phyloP scores from a whole-genome alignment of 257 asterid species.

The Nicotiana tabacum region DNA sequence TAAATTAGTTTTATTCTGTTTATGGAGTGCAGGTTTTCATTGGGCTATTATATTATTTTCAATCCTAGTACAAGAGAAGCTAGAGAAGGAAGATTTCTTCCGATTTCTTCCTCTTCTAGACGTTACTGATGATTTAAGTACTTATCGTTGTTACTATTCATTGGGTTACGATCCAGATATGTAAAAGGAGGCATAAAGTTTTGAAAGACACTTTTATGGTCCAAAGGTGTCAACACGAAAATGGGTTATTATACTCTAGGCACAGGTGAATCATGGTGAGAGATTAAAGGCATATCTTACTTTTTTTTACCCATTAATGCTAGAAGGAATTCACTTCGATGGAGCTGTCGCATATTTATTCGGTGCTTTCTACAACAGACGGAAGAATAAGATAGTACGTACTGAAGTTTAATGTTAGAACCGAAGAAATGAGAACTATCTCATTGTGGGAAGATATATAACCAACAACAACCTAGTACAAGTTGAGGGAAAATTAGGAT shows the following conservation, averaged over 20 bases:
- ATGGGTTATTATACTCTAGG: neutral
- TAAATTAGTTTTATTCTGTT: neutral
- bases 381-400: too few species aligned
- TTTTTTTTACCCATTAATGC: too few species aligned
- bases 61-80: neutral
- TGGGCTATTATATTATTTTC: neutral
- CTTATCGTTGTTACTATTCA: neutral
- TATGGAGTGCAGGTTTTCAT: neutral
- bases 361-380: too few species aligned
- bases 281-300: too few species aligned
- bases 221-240: neutral
- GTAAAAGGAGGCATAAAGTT: neutral
- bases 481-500: too few species aligned
- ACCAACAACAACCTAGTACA: too few species aligned
- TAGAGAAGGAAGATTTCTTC: neutral
- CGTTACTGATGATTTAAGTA: neutral
- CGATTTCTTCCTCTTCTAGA: neutral
- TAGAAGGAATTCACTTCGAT: too few species aligned
- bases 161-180: neutral
- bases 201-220: neutral
- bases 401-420: too few species aligned
- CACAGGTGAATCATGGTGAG: too few species aligned
- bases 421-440: too few species aligned
- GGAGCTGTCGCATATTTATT: too few species aligned
- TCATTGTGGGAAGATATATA: too few species aligned